These are phyloP conservation scores for Nymphaea colorata DNA, from an alignment of 164 flowering plant genomes.

Conservation along the genomic window DNA sequence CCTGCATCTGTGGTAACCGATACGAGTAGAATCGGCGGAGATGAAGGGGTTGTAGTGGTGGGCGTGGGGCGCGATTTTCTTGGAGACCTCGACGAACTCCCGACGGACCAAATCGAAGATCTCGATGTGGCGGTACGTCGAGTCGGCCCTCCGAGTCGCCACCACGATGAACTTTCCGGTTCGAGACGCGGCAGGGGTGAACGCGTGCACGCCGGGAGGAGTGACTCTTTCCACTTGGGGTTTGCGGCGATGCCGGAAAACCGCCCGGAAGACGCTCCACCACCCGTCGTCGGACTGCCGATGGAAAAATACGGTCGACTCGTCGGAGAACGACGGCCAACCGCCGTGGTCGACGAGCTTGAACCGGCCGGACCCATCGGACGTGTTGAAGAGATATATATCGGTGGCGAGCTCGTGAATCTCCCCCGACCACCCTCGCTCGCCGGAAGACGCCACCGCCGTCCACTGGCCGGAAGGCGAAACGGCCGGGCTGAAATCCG, in stretches of 20 bases:
- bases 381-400: constrained; percentile 54
- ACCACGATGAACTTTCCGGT: constrained; percentile 50
- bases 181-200: constrained; percentile 63
- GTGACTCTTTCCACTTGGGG: constrained; percentile 32
- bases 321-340: constrained; percentile 88
- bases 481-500: constrained; percentile 80
- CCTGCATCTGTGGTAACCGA: constrained; percentile 80
- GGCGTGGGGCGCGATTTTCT: constrained; percentile 35
- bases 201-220: constrained; percentile 80
- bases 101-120: constrained; percentile 31
- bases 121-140: constrained; percentile 67
- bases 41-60: constrained; percentile 84
- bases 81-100: constrained; percentile 47
- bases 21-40: constrained; percentile 39
- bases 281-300: constrained; percentile 58
- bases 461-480: constrained; percentile 77
- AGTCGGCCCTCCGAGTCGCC: constrained; percentile 63
- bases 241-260: constrained; percentile 6
- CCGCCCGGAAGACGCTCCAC: constrained; percentile 69
- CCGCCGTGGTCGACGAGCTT: constrained; percentile 73
- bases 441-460: constrained; percentile 79
- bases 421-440: constrained; percentile 71
- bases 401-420: constrained; percentile 62
- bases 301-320: constrained; percentile 63
- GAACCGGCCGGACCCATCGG: constrained; percentile 51